Evolutionary conservation across 768 basidiomycete species (phyloP), one percentile per base, ranked within the genome.

Genomic region (Floccularia luteovirens): DNA sequence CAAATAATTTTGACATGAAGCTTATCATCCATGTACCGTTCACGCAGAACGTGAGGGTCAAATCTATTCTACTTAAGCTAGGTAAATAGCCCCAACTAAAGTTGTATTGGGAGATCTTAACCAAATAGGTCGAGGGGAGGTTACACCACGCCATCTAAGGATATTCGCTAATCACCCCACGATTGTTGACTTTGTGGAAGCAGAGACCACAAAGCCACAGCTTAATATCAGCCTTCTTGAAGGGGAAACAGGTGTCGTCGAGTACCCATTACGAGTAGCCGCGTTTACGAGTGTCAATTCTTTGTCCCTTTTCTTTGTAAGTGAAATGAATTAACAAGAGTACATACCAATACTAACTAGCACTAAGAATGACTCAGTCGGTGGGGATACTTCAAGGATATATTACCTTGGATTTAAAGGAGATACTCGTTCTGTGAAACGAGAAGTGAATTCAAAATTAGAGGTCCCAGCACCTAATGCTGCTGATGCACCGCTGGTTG

Each of bases 341-440:
- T 25, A 17, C 6, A 19, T 37, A n/a, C 17, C 8, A 8, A 8
- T 37, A 10, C 36, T 37, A 37, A 37, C 24, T 5, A 7, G 24
- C 24, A 10, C 24, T 20, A 19, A 88, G 86, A 77, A 75, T 39
- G 76, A 88, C 30, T 66, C 86, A 2, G 68, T 67, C 3, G 85
- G 83, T 4, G 81, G 71, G 20, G 81, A 86, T 5, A 46, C 61
- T 13, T 75, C 82, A 2, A 64, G 82, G 19, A 58, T 91, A 25
- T 92, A 83, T 53, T 92, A 80, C 51, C 52, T 91, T 31, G 89
- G 89, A 14, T 92, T 92, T 68, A 84, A 79, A 55, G 90, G 89
- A 30, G 83, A 88, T 47, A 64, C 69, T 34, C 64, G 69, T 39
- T 65, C 68, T 13, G 56, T 59, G 13, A 68, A 70, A 47, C 78